Percentiles rank a stretch among this genome's conserved stretches.
Conservation (phyloP, 768 basidiomycete genomes). For the Pleurotus ostreatus region DNA sequence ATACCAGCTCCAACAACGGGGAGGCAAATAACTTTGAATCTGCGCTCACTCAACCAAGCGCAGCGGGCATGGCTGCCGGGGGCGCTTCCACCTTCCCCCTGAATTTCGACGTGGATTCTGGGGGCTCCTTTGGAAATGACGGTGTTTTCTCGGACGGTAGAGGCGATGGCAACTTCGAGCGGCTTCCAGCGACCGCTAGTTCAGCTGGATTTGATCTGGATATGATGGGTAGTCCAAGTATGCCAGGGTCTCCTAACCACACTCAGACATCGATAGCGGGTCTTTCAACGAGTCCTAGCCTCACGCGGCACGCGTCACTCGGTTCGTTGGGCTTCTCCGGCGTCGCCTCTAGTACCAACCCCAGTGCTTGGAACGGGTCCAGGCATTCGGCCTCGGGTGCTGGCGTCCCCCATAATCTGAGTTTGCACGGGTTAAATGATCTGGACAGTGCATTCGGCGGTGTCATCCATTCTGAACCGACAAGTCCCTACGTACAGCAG, state of each 20-base stretch:
- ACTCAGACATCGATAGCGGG: background rate
- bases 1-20: background rate
- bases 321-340: background rate
- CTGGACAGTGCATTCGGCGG: background rate
- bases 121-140: background rate
- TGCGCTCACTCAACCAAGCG: background rate
- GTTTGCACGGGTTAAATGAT: background rate
- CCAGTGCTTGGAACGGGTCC: background rate
- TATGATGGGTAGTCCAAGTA: slow-evolving; percentile 3
- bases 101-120: background rate
- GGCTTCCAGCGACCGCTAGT: background rate
- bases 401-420: background rate
- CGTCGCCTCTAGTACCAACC: background rate
- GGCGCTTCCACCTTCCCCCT: slow-evolving; percentile 1
- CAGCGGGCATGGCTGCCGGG: background rate
- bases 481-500: slow-evolving; percentile 4
- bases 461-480: slow-evolving; percentile 6
- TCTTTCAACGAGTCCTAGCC: background rate
- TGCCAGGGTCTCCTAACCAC: slow-evolving; percentile 1
- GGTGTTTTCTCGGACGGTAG: background rate
- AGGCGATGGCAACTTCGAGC: background rate
- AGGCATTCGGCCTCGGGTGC: background rate
- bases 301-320: slow-evolving; percentile 2
- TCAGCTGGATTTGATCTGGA: background rate
- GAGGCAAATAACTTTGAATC: background rate